These are phyloP conservation scores for Apiosordaria backusii DNA, from an alignment of 495 filamentous ascomycete genomes.

Conservation along the genomic window DNA sequence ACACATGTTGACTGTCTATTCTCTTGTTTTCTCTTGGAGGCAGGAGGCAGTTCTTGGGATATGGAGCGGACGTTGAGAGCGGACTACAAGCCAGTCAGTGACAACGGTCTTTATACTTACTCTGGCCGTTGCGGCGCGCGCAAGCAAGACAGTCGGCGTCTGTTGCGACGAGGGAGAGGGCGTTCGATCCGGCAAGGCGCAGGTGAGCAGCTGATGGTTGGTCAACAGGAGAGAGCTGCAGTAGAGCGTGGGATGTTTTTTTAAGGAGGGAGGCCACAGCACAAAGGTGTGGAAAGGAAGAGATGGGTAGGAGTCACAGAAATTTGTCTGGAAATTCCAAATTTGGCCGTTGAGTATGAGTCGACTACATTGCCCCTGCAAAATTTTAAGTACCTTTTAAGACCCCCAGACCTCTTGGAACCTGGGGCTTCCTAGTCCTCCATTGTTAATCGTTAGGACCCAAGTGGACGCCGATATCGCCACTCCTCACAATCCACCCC, in stretches of 20 bases:
- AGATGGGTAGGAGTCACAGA: conserved; percentile 31
- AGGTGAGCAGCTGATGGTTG: not conserved
- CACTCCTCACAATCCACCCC: not conserved
- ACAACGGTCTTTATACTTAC: conserved; percentile 24
- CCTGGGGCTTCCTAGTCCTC: not conserved
- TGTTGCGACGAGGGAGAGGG: conserved; percentile 1
- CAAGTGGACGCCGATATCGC: conserved; percentile 1
- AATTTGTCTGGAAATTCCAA: conserved; percentile 34
- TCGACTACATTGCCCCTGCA: conserved; percentile 17
- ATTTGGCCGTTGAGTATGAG: conserved; percentile 29
- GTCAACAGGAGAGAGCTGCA: not conserved
- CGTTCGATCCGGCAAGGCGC: conserved; percentile 1
- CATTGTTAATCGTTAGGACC: conserved; percentile 15
- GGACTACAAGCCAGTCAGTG: conserved; percentile 18
- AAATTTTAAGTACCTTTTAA: conserved; percentile 1
- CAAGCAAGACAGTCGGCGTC: not conserved
- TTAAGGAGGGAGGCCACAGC: conserved; percentile 20
- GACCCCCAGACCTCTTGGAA: not conserved
- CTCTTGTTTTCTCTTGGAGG: not conserved
- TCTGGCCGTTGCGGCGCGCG: conserved; percentile 8
- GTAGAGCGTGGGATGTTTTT: conserved; percentile 11
- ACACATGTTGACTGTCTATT: conserved; percentile 47
- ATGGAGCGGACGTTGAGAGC: conserved; percentile 24
- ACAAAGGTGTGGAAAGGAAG: conserved; percentile 24
- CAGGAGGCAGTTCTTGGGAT: conserved; percentile 10